Evolutionary conservation across 108 stramenopile species (phyloP).

Genomic region (Skeletonema marinoi): DNA sequence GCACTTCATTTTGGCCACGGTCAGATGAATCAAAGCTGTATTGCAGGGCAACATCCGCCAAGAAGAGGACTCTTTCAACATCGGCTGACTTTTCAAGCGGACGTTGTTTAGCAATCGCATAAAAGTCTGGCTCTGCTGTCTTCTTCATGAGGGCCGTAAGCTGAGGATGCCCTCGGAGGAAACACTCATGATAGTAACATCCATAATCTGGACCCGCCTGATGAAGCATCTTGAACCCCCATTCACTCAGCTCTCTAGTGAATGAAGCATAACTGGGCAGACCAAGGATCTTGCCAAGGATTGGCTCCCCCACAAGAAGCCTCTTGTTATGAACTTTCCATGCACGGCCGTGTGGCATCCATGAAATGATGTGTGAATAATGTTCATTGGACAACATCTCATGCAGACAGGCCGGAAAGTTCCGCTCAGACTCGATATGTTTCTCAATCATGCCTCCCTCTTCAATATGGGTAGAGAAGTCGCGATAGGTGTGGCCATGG

Average conservation of each 20-base stretch:
- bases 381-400: neutral
- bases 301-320: neutral
- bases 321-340: neutral
- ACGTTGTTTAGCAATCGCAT: neutral
- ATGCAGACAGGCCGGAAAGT: neutral
- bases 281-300: too few species aligned
- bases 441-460: neutral
- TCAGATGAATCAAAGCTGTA: too few species aligned
- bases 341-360: conserved; percentile 1
- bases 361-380: neutral
- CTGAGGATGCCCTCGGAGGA: neutral
- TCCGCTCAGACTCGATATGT: neutral
- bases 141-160: neutral
- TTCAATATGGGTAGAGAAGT: neutral
- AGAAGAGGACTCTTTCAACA: too few species aligned
- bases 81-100: neutral
- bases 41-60: too few species aligned
- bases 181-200: neutral
- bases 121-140: neutral
- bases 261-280: neutral
- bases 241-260: neutral
- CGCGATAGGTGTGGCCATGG: neutral
- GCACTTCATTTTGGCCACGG: neutral
- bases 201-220: neutral
- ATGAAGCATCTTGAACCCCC: neutral